Conservation (phyloP, 176 grass and related monocot genomes). For the Avena eriantha region DNA sequence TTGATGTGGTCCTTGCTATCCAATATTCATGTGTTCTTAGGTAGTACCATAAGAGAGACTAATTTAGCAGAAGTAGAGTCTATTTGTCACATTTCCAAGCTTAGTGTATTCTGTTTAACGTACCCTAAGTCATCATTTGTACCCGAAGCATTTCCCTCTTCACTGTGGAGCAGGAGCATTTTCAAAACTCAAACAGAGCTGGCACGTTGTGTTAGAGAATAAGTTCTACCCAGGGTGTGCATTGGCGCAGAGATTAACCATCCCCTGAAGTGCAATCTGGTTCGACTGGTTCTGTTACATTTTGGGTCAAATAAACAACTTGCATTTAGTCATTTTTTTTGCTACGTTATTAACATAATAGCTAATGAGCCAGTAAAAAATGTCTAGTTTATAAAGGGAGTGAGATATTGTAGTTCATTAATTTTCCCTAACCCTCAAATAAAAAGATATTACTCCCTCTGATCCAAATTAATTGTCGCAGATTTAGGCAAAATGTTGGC, state of each 20-base stretch:
- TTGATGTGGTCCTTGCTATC: too few species aligned
- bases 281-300: neutral
- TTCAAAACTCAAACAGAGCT: neutral
- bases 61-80: neutral
- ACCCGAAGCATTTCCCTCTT: neutral
- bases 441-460: neutral
- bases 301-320: conserved; percentile 1
- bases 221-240: neutral
- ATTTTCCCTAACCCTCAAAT: neutral
- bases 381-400: neutral
- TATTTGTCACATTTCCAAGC: neutral
- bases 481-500: too few species aligned
- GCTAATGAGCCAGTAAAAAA: neutral
- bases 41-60: neutral
- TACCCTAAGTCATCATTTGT: neutral
- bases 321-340: neutral
- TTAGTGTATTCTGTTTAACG: neutral
- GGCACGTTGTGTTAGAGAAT: neutral
- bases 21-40: neutral
- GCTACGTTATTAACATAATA: neutral
- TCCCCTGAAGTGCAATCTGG: conserved; percentile 4
- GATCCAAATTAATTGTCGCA: too few species aligned
- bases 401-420: neutral
- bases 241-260: neutral
- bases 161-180: neutral